Evolutionary conservation across 495 filamentous ascomycete genomes (phyloP), one percentile per base, ranked within the genome.

Genomic region (Podospora bellae-mahoneyi): DNA sequence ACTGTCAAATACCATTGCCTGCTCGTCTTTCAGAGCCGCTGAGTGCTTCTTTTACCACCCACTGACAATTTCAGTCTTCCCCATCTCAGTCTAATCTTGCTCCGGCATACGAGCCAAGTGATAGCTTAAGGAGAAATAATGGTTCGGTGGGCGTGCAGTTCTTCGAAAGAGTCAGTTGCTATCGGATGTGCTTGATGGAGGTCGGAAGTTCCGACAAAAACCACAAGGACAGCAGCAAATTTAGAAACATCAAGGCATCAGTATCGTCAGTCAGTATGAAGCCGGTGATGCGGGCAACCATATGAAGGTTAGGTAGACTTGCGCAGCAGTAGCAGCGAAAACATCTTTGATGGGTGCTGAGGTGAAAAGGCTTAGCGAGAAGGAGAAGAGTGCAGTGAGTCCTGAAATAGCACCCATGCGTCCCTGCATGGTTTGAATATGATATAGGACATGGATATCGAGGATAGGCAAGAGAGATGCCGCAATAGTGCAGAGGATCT

Each of bases 311-410:
- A 23, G 20, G 20, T 23, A 23, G 32, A 39, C 62, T 30, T 61
- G 65, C 67, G 67, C 54, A 15, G 67, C 62, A 30, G 76, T 75
- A 30, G 71, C 73, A 23, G 66, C 68, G 60, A 76, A 76, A 3
- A 76, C 66, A 4, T 76, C 73, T 18, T 69, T 32, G 19, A 69
- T 66, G 28, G 63, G 71, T 23, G 76, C 76, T 58, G 69, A 63
- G 2, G 74, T 74, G 57, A 75, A 66, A n/a, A 66, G 27, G 10
- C 39, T 64, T 19, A 78, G 20, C 13, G 44, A 60, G 5, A 72
- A 39, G 2, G 74, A 68, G 19, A 76, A 72, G 3, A 76, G 32
- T 1, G 68, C 64, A 5, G 72, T 73, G 63, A 78, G 75, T 7
- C 13, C 64, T 5, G 66, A 66, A 2, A 73, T 69, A 18, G 62